Evolutionary conservation across 805 yeast species (phyloP), one percentile per base, ranked within the genome.

Genomic region (Ogataea minuta): DNA sequence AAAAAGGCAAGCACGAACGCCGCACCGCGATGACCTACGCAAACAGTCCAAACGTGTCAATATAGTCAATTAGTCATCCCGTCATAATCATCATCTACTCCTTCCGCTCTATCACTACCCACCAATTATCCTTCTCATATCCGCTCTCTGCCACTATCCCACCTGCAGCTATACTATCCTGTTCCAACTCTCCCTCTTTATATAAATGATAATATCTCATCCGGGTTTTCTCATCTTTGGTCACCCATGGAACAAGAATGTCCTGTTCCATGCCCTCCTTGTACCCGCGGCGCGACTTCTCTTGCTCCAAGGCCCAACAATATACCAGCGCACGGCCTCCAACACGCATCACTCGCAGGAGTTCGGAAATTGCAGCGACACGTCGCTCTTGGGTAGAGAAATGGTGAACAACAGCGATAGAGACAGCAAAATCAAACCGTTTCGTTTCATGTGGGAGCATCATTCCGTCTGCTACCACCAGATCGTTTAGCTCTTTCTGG

Each of bases 221-320:
- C 50, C 81, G 83, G 1, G 89, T 84, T 13, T 71, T 69, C 31
- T 36, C 39, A 5, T 21, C 46, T 23, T 55, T 52, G 41, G 81
- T 64, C 2, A 90, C 96, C 99, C 99, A 93, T 0, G 99, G 99
- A 13, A 93, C 96, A 53, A 93, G 64, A 1, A 91, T 85, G 57
- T 93, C 99, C 59, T 87, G 98, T 38, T 84, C 89, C 77, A 84
- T 89, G 9, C 95, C 95, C 50, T 80, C 90, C 48, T 84, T 81
- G 64, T 88, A 93, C 0, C 98, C 98, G 52, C 98, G 72, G 50
- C 97, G 71, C 0, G 95, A 84, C 16, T 70, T 73, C 41, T 81
- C 84, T 60, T 93, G 99, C 49, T 93, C 99, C 36, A 93, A 63
- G 0, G 99, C 99, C 99, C 99, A 93, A 36, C 95, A 95, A 59